These are phyloP conservation scores for Galerina marginata DNA, from an alignment of 768 basidiomycete genomes.

Conservation along the genomic window DNA sequence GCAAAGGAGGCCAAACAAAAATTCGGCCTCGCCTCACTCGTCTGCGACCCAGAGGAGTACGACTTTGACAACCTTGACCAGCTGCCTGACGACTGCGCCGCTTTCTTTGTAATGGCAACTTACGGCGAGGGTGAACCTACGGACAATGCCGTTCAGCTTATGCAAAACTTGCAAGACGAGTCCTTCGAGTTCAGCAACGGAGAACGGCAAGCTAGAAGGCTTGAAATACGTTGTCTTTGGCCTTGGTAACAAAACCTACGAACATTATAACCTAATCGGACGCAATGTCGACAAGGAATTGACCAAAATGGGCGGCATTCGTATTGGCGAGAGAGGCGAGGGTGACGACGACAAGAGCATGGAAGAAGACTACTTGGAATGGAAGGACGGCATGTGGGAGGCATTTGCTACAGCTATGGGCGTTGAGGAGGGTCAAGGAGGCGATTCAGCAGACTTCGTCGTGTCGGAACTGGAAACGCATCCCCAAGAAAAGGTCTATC, in stretches of 20 bases:
- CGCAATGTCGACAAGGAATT: slow-evolving; percentile 78
- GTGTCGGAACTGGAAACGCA: slow-evolving; percentile 83
- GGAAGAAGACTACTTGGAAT: slow-evolving; percentile 99
- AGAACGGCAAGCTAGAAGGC: slow-evolving; percentile 72
- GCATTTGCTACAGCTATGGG: slow-evolving; percentile 81
- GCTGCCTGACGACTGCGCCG: slow-evolving; percentile 84
- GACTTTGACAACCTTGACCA: slow-evolving; percentile 96
- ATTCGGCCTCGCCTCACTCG: slow-evolving; percentile 93
- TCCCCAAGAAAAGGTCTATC: slow-evolving; percentile 89
- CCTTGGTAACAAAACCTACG: slow-evolving; percentile 92
- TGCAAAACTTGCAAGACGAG: slow-evolving; percentile 89
- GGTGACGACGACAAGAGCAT: slow-evolving; percentile 99
- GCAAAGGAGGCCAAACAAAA: slow-evolving; percentile 98
- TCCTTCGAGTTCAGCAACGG: slow-evolving; percentile 89
- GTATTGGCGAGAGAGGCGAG: slow-evolving; percentile 91
- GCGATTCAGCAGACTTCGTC: slow-evolving; percentile 91
- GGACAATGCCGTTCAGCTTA: slow-evolving; percentile 93
- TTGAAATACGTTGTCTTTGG: slow-evolving; percentile 96
- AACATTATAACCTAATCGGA: slow-evolving; percentile 94
- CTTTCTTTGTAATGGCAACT: slow-evolving; percentile 96
- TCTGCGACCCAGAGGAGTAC: slow-evolving; percentile 98
- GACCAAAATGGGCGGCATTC: slow-evolving; percentile 77
- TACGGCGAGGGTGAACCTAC: slow-evolving; percentile 99
- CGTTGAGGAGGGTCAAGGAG: slow-evolving; percentile 96
- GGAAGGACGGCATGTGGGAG: slow-evolving; percentile 99